A percentile compares a stretch with the other conserved stretches of the same genome.
These are phyloP conservation scores for Geotrichum klebahnii DNA, from an alignment of 1,139 yeast genomes.

Conservation along the genomic window DNA sequence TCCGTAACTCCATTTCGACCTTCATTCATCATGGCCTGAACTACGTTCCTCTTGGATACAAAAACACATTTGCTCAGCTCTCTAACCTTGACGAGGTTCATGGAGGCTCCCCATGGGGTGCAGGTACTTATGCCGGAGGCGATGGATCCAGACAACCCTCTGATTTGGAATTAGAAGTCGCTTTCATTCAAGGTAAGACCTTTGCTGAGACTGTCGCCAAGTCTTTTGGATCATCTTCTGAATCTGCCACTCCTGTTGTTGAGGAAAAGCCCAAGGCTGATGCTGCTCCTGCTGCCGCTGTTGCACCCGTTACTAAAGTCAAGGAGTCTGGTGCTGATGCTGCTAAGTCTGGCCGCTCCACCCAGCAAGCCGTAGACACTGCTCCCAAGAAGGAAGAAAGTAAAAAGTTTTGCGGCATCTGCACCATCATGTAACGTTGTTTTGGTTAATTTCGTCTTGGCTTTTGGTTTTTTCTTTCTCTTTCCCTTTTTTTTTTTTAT, in stretches of 20 bases:
- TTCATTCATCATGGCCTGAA: conserved; percentile 71
- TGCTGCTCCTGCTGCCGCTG: conserved; percentile 21
- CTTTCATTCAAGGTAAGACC: conserved; percentile 56
- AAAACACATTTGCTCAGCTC: conserved; percentile 54
- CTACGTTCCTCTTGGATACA: conserved; percentile 73
- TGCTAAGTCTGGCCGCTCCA: conserved; percentile 17
- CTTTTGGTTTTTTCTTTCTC: not conserved
- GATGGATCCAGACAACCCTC: conserved; percentile 77
- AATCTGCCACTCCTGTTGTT: conserved; percentile 18
- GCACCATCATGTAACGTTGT: conserved; percentile 24
- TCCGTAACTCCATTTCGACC: conserved; percentile 59
- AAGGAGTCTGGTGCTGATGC: conserved; percentile 15
- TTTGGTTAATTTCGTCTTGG: not conserved
- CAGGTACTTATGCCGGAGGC: conserved; percentile 73
- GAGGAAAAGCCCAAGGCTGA: conserved; percentile 16
- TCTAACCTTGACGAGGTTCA: conserved; percentile 64
- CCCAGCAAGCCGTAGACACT: conserved; percentile 13
- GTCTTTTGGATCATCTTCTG: conserved; percentile 4
- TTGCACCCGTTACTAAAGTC: conserved; percentile 17
- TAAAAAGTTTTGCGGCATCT: conserved; percentile 27
- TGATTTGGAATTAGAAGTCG: conserved; percentile 58
- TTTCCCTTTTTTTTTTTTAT: not conserved
- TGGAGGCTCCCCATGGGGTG: conserved; percentile 89
- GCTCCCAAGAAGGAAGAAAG: conserved; percentile 20
- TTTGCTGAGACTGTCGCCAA: conserved; percentile 46